Conservation (phyloP, 139 green algal genomes). For the Coccomyxa sp. region DNA sequence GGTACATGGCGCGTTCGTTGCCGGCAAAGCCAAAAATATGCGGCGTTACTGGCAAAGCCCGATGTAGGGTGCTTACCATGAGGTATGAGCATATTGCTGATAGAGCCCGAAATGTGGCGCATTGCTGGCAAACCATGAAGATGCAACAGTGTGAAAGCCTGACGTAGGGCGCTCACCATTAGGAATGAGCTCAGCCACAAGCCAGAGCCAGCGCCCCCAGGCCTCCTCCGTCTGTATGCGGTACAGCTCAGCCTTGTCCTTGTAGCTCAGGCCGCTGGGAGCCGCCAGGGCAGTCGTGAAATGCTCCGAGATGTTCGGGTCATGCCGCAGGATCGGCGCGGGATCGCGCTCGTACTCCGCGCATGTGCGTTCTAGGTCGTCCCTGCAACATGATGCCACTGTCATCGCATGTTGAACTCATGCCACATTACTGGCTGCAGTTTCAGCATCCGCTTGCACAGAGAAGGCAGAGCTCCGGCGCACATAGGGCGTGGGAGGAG, state of each 20-base stretch:
- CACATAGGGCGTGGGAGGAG: neutral
- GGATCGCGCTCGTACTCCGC: neutral
- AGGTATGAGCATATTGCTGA: too few relatives aligned
- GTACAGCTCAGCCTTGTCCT: neutral
- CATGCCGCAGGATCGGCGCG: neutral
- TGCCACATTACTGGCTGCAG: neutral
- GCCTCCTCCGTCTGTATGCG: neutral
- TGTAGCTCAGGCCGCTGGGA: neutral
- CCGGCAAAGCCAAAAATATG: too few relatives aligned
- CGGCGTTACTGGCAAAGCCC: too few relatives aligned
- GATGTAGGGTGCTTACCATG: too few relatives aligned
- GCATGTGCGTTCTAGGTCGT: neutral
- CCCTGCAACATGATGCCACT: neutral
- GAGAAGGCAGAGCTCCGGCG: neutral
- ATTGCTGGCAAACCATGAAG: neutral
- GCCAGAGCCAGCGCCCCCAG: constrained; percentile 4
- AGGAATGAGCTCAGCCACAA: neutral
- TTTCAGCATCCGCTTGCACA: neutral
- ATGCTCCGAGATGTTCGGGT: neutral
- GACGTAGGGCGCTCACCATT: neutral
- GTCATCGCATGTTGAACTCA: neutral
- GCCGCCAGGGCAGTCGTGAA: neutral
- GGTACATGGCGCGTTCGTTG: too few relatives aligned
- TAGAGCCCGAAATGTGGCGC: neutral
- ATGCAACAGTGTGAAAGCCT: neutral